These are phyloP conservation scores for Aspergillus nomiae DNA, from an alignment of 2,329 filamentous ascomycete species.

Conservation along the genomic window DNA sequence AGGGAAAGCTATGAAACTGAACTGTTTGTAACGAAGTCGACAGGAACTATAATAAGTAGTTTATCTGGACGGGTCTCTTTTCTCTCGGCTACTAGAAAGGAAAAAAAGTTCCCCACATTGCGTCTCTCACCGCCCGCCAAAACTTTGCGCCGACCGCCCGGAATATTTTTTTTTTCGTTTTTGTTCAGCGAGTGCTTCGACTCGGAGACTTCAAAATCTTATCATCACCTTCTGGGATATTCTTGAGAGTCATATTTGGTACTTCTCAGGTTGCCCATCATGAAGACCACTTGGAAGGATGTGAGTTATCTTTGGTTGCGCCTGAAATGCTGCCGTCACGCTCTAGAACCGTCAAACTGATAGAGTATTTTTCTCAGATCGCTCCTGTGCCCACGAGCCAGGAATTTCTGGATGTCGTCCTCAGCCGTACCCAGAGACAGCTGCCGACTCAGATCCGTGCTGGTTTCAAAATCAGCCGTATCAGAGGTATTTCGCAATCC, in stretches of 20 bases:
- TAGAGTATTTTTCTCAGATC: conserved; percentile 55
- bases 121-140: conserved; percentile 21
- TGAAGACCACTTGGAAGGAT: conserved; percentile 65
- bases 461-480: conserved; percentile 94
- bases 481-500: conserved; percentile 57
- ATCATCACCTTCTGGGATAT: conserved; percentile 10
- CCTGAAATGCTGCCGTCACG: background rate
- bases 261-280: conserved; percentile 39
- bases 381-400: conserved; percentile 86
- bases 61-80: background rate
- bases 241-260: conserved; percentile 28
- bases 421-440: conserved; percentile 88
- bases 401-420: conserved; percentile 96
- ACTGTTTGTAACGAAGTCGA: background rate
- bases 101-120: conserved; percentile 12
- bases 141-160: conserved; percentile 22
- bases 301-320: conserved; percentile 29
- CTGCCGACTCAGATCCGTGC: conserved; percentile 93
- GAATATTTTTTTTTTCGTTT: conserved; percentile 20
- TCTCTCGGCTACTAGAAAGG: conserved; percentile 9
- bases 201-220: conserved; percentile 9
- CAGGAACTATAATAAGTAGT: background rate
- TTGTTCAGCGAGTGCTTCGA: conserved; percentile 6
- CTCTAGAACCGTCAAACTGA: conserved; percentile 10
- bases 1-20: background rate